Evolutionary conservation across 805 yeast genomes (phyloP).

Genomic region (Starmera amethionina): DNA sequence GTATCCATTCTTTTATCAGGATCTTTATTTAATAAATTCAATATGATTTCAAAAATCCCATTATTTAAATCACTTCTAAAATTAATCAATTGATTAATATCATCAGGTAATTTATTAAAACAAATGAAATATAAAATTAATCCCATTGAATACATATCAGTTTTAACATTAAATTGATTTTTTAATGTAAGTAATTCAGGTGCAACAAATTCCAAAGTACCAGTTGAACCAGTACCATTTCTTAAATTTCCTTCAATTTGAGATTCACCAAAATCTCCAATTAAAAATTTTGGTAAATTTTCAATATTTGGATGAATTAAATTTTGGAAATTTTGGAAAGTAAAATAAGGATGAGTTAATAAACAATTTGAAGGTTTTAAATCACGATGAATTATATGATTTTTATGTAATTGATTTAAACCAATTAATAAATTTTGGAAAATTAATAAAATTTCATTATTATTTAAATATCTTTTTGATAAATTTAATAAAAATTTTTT

Average conservation of each 20-base stretch:
- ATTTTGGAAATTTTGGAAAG: constrained; percentile 4
- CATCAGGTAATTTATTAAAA: constrained; percentile 61
- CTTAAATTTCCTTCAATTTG: constrained; percentile 59
- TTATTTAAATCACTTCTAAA: constrained; percentile 15
- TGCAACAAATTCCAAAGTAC: constrained; percentile 81
- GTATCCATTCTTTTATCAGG: constrained; percentile 34
- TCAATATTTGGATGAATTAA: constrained; percentile 4
- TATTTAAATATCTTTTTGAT: constrained; percentile 30
- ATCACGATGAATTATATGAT: constrained; percentile 80
- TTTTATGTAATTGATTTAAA: constrained; percentile 57
- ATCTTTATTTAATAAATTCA: constrained; percentile 24
- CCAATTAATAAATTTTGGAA: constrained; percentile 64
- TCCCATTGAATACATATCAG: constrained; percentile 80
- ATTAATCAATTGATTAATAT: constrained; percentile 10
- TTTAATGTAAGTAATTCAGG: constrained; percentile 46
- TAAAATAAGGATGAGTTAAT: constrained; percentile 23
- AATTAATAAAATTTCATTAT: constrained; percentile 57
- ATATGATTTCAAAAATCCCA: constrained; percentile 28
- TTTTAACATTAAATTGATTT: constrained; percentile 53
- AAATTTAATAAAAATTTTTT: constrained; percentile 5
- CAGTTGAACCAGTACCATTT: constrained; percentile 74
- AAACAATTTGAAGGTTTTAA: constrained; percentile 85
- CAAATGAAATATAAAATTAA: constrained; percentile 71
- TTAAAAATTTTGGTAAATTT: constrained; percentile 57
- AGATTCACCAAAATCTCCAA: constrained; percentile 88